Conservation (phyloP, 441 rosid genomes). For the Brassica hybrid region DNA sequence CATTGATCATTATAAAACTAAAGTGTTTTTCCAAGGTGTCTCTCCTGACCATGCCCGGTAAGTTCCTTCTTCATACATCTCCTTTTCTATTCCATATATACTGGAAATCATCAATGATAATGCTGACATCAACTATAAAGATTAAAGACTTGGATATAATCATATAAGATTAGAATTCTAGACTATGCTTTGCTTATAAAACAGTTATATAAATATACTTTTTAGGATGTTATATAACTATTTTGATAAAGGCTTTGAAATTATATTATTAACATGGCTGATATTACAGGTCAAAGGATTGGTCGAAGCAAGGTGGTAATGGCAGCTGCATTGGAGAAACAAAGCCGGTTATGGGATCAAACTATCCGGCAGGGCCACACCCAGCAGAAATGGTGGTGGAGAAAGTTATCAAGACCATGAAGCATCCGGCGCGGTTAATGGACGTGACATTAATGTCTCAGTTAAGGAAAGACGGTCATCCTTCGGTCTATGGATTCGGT, state of each 20-base stretch:
- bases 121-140: neutral
- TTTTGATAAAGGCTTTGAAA: neutral
- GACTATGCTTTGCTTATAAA: neutral
- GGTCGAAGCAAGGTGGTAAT: constrained; percentile 38
- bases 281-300: constrained; percentile 43
- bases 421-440: constrained; percentile 47
- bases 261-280: neutral
- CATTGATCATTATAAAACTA: constrained; percentile 48
- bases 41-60: constrained; percentile 63
- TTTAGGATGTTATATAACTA: neutral
- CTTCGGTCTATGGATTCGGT: constrained; percentile 51
- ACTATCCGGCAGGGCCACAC: constrained; percentile 49
- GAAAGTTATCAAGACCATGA: constrained; percentile 45
- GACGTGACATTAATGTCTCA: constrained; percentile 54
- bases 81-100: neutral
- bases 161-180: neutral
- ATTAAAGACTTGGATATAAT: neutral
- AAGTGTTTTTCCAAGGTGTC: constrained; percentile 59
- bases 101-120: neutral
- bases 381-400: constrained; percentile 46
- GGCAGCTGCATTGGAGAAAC: constrained; percentile 48
- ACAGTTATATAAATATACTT: neutral
- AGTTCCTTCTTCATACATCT: constrained; percentile 21
- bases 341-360: constrained; percentile 40
- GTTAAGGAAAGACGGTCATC: constrained; percentile 65